Conservation (phyloP, 345 rosid species). For the Citrus unshiu region DNA sequence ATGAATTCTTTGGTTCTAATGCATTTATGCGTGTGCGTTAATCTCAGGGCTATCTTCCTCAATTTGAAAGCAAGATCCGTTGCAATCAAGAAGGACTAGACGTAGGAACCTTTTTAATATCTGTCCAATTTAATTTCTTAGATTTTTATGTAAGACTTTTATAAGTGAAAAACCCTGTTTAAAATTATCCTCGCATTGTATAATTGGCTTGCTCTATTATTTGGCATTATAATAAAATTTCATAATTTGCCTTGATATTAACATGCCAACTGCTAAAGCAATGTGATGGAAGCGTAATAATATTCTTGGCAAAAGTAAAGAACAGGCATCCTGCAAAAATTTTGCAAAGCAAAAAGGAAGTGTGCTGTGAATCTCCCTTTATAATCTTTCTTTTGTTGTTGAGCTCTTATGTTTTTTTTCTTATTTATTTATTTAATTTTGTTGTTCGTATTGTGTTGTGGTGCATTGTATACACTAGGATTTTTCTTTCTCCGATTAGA, state of each 20-base stretch:
- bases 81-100: conserved; percentile 54
- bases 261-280: conserved; percentile 5
- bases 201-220: neutral
- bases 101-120: neutral
- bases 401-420: no score
- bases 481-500: no score
- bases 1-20: neutral
- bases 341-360: neutral
- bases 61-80: conserved; percentile 77
- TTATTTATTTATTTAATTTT: no score
- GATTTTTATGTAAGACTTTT: neutral
- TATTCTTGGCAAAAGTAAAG: neutral
- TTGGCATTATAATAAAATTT: neutral
- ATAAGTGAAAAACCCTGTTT: neutral
- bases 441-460: no score
- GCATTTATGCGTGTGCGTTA: neutral
- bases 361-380: neutral
- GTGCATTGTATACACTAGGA: no score
- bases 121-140: neutral
- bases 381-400: no score
- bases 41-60: conserved; percentile 71
- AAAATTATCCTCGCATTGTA: neutral
- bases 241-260: neutral
- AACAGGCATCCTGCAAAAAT: neutral
- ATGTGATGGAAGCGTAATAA: neutral